A percentile compares a stretch with the other conserved stretches of the same genome.
phyloP scores from a whole-genome alignment of 1,139 yeast species.

The Scheffersomyces insectosa region DNA sequence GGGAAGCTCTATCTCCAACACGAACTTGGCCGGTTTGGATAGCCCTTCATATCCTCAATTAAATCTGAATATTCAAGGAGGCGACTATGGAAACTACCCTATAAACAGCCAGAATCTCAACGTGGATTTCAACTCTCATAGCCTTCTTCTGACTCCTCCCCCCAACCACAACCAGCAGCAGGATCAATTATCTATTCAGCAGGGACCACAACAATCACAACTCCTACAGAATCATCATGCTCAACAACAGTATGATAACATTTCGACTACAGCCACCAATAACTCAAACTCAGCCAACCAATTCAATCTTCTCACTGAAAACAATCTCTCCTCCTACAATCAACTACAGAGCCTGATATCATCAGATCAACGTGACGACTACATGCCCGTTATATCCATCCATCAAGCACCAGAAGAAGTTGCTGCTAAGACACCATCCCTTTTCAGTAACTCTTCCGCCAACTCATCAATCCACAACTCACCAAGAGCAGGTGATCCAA shows the following conservation, averaged over 20 bases:
- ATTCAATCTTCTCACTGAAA: slow-evolving; percentile 26
- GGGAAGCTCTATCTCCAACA: slow-evolving; percentile 43
- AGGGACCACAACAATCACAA: slow-evolving; percentile 9
- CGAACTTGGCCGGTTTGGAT: slow-evolving; percentile 29
- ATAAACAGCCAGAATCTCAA: background rate
- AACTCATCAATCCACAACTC: slow-evolving; percentile 30
- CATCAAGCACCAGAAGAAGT: slow-evolving; percentile 36
- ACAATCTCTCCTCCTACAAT: slow-evolving; percentile 22
- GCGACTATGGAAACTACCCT: background rate
- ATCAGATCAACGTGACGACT: slow-evolving; percentile 13
- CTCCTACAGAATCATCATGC: slow-evolving; percentile 5
- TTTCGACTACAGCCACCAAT: background rate
- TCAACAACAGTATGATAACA: slow-evolving; percentile 4
- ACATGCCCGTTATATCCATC: slow-evolving; percentile 24
- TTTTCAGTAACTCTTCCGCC: slow-evolving; percentile 44
- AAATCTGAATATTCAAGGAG: background rate
- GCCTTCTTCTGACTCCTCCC: slow-evolving; percentile 4
- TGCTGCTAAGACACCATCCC: slow-evolving; percentile 44
- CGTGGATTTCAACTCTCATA: background rate
- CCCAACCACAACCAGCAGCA: slow-evolving; percentile 9
- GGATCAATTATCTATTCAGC: slow-evolving; percentile 2
- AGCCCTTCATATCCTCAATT: background rate
- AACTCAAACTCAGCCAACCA: background rate
- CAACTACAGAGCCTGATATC: slow-evolving; percentile 10
- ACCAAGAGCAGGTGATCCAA: slow-evolving; percentile 9